These are phyloP conservation scores for Coniochaeta sp. DNA, from an alignment of 2,329 filamentous ascomycete genomes.

Conservation along the genomic window DNA sequence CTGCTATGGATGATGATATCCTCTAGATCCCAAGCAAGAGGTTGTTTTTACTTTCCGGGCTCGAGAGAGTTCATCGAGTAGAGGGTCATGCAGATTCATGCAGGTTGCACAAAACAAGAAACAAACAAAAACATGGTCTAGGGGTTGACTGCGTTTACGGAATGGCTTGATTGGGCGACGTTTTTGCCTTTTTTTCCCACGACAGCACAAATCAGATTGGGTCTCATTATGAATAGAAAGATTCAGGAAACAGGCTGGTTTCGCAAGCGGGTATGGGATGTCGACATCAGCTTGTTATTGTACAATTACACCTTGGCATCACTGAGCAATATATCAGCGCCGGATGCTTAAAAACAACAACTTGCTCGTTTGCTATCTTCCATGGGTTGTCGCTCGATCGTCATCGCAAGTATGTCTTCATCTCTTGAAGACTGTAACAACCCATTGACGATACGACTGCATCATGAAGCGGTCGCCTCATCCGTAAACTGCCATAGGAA, in stretches of 20 bases:
- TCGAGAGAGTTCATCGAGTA: not conserved
- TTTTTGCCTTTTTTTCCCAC: not conserved
- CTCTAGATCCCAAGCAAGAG: slow-evolving; percentile 24
- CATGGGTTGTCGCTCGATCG: not conserved
- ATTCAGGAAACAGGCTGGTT: not conserved
- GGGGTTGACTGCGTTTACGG: not conserved
- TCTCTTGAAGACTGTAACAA: not conserved
- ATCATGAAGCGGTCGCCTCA: too few species aligned
- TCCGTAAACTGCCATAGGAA: too few species aligned
- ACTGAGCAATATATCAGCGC: not conserved
- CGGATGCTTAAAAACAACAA: not conserved
- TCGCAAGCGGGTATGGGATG: not conserved
- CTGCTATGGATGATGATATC: slow-evolving; percentile 61
- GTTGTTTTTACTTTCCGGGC: not conserved
- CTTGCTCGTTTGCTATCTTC: not conserved
- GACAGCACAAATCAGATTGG: not conserved
- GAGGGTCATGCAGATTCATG: not conserved
- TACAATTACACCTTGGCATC: not conserved
- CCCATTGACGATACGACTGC: too few species aligned
- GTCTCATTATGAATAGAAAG: not conserved
- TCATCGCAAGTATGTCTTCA: too few species aligned
- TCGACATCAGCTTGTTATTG: not conserved
- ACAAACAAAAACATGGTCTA: not conserved
- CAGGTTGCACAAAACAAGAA: not conserved
- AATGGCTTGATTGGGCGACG: not conserved